These are phyloP conservation scores for Aureobasidium sp. DNA, from an alignment of 2,329 filamentous ascomycete species.

Conservation along the genomic window DNA sequence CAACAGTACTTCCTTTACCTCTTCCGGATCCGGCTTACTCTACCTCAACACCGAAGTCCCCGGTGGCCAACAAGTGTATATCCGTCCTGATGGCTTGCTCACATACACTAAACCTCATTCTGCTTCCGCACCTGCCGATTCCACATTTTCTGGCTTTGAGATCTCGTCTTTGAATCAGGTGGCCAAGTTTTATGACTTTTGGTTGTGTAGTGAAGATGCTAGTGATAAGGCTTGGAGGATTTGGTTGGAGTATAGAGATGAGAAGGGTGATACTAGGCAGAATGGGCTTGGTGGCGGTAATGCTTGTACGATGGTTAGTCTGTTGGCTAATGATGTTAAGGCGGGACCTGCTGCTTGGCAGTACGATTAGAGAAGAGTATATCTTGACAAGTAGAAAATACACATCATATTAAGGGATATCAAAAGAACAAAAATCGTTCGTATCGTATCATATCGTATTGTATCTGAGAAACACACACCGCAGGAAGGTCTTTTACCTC, in stretches of 20 bases:
- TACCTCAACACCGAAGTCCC: constrained; percentile 20
- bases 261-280: constrained; percentile 16
- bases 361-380: constrained; percentile 16
- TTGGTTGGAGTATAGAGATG: constrained; percentile 11
- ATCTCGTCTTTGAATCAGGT: constrained; percentile 5
- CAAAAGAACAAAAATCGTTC: too few species aligned
- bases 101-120: constrained; percentile 24
- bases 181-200: constrained; percentile 15
- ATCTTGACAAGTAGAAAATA: too few species aligned
- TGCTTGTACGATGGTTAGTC: constrained; percentile 17
- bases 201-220: constrained; percentile 16
- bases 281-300: constrained; percentile 14
- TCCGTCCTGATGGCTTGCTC: constrained; percentile 21
- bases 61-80: constrained; percentile 25
- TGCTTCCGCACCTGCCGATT: constrained; percentile 18
- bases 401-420: too few species aligned
- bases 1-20: constrained; percentile 15
- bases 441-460: too few species aligned
- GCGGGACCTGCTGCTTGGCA: constrained; percentile 17
- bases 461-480: too few species aligned
- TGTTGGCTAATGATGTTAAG: constrained; percentile 15
- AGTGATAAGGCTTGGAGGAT: constrained; percentile 15
- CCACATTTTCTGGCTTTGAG: constrained; percentile 19
- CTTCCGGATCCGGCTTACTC: constrained; percentile 11
- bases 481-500: not conserved